Evolutionary conservation across 2,329 filamentous ascomycete genomes (phyloP).

Genomic region (Drechslerella stenobrocha): DNA sequence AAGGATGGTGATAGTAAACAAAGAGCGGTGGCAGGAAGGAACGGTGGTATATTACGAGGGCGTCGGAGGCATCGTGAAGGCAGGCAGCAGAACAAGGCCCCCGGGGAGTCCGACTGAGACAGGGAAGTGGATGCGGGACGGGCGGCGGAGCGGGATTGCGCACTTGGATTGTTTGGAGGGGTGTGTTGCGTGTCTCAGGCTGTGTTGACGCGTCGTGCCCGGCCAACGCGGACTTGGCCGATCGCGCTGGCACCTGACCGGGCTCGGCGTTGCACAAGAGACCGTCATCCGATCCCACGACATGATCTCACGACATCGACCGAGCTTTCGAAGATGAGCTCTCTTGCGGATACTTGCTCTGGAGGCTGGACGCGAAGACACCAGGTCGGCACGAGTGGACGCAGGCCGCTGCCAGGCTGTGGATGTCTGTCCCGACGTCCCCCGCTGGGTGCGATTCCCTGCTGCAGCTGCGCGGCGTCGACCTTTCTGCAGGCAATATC

Average conservation of each 20-base stretch:
- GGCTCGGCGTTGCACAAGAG: no score
- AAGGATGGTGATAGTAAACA: slow-evolving; percentile 2
- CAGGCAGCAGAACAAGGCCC: neutral
- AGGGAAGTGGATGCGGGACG: slow-evolving; percentile 17
- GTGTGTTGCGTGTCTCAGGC: slow-evolving; percentile 5
- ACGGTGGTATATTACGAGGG: slow-evolving; percentile 6
- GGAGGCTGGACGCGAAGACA: no score
- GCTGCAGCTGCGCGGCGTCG: slow-evolving; percentile 4
- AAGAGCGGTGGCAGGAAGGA: slow-evolving; percentile 1
- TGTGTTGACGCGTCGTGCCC: slow-evolving; percentile 26
- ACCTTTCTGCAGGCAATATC: slow-evolving; percentile 9
- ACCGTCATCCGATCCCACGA: no score
- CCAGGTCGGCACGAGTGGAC: no score
- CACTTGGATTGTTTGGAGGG: slow-evolving; percentile 12
- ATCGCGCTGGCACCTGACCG: slow-evolving; percentile 23
- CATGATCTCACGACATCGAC: no score
- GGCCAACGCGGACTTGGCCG: neutral
- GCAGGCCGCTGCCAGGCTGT: no score
- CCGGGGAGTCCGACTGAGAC: neutral
- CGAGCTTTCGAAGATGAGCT: no score
- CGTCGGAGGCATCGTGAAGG: slow-evolving; percentile 6
- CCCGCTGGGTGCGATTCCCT: neutral
- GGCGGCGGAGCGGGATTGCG: slow-evolving; percentile 44
- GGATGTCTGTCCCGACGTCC: no score
- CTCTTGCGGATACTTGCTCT: no score